A percentile compares a stretch with the other conserved stretches of the same genome.
Evolutionary conservation across 169 alveolate genomes (phyloP).

Genomic region (Babesia ovis): DNA sequence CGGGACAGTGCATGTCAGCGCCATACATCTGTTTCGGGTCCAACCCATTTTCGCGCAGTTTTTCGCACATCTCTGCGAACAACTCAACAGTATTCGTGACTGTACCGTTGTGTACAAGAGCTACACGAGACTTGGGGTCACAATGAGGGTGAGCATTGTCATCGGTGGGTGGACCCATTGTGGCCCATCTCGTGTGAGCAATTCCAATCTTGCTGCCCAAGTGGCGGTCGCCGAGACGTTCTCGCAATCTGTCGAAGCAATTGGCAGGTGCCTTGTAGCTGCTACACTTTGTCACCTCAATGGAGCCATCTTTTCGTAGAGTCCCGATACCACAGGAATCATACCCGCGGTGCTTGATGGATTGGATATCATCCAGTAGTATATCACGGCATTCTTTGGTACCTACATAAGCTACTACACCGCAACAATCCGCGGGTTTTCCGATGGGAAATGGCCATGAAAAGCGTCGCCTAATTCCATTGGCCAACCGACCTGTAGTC

Average conservation of each 20-base stretch:
- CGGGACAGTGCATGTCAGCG: conserved; percentile 64
- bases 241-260: conserved; percentile 80
- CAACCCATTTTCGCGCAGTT: conserved; percentile 71
- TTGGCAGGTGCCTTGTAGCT: conserved; percentile 77
- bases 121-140: conserved; percentile 86
- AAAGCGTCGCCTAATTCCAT: conserved; percentile 1
- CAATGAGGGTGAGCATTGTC: conserved; percentile 97
- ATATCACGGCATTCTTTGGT: conserved; percentile 80
- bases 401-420: conserved; percentile 90
- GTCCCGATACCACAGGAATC: conserved; percentile 95
- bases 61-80: conserved; percentile 27
- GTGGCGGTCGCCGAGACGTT: conserved; percentile 77
- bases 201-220: conserved; percentile 87
- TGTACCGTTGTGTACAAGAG: conserved; percentile 96
- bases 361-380: conserved; percentile 84
- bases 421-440: conserved; percentile 75
- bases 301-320: conserved; percentile 72
- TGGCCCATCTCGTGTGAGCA: conserved; percentile 99
- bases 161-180: conserved; percentile 96
- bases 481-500: background rate
- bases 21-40: conserved; percentile 65
- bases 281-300: conserved; percentile 83
- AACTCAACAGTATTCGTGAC: conserved; percentile 63
- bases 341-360: conserved; percentile 91
- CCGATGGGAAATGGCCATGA: background rate